Base-by-base conservation (phyloP, 2,329 filamentous ascomycete species). In the Alternaria novae-zelandiae region DNA sequence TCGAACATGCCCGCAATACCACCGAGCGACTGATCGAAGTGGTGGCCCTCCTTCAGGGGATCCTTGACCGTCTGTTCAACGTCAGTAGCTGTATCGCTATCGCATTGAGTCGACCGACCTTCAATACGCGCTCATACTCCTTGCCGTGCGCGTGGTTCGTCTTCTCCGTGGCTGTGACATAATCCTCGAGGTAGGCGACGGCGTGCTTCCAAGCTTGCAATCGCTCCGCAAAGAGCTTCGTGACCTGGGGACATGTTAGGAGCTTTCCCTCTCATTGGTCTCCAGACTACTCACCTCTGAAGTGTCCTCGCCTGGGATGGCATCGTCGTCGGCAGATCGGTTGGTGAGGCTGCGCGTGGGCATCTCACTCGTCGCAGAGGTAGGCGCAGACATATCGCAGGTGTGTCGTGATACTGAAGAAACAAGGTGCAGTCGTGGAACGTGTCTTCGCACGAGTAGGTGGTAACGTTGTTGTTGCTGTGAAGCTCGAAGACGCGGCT, bases 131-230 rank as follows among this genome's bases (percentile, higher is more conserved):
- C 83, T 98, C 94, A 76, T 97, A 97, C 80, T 98, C 95, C 84
- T 97, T 98, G 58, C 93, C 89, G 72, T 97, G 91, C 11, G 88
- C 86, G 77, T 90, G 91, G 77, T 97, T 91, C 62, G 93, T 86
- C 85, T 95, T 97, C 80, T 97, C 94, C 4, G 94, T 92, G 7
- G 91, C 90, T 28, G 84, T 84, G 74, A 98, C 86, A 79, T 97
- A 99, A 55, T 97, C 93, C 81, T 98, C 94, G 51, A 99, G 86
- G 77, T 97, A 95, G 60, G 86, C 92, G 66, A 94, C 92, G 65
- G 94, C 93, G 80, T 98, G 95, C 80, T 97, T 98, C 94, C 94
- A 99, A 50, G 96, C 96, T 74, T 92, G 91, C 65, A 99, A 86
- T 69, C 96, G 89, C 84, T 98, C 93, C 59, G 90, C 86, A 68